Evolutionary conservation across 169 alveolate genomes (phyloP).

Genomic region (Neospora caninum): DNA sequence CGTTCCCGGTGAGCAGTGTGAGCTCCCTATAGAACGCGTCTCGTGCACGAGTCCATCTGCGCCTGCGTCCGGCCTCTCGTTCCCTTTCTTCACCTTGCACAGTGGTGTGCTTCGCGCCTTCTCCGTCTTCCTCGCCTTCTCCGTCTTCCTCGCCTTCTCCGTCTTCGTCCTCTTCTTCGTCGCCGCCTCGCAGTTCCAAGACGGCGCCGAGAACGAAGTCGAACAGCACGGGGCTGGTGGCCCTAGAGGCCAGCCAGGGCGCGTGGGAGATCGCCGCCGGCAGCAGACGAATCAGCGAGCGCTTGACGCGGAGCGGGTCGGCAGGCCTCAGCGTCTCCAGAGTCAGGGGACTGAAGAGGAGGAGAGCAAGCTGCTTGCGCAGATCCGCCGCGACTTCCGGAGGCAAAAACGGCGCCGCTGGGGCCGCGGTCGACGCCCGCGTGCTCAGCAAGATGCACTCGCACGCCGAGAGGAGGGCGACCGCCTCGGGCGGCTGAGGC

Average conservation of each 20-base stretch:
- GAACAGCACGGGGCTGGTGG: neutral
- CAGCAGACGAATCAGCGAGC: neutral
- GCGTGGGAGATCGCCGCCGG: neutral
- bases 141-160: neutral
- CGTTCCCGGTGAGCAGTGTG: neutral
- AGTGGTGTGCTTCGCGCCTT: neutral
- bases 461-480: neutral
- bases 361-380: neutral
- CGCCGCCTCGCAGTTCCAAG: neutral
- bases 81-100: neutral
- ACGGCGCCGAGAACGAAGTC: slow-evolving; percentile 23
- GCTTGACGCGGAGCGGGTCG: slow-evolving; percentile 2
- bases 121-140: neutral
- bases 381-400: slow-evolving; percentile 17
- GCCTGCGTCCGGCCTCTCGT: neutral
- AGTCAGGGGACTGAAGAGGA: neutral
- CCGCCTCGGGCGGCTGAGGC: neutral
- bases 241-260: neutral
- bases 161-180: neutral
- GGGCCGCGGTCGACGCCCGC: neutral
- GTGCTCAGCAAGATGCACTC: neutral
- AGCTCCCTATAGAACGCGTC: neutral
- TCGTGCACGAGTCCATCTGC: neutral
- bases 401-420: neutral
- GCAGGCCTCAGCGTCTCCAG: neutral